phyloP scores from a whole-genome alignment of 495 filamentous ascomycete species.

The Neurospora sp. region DNA sequence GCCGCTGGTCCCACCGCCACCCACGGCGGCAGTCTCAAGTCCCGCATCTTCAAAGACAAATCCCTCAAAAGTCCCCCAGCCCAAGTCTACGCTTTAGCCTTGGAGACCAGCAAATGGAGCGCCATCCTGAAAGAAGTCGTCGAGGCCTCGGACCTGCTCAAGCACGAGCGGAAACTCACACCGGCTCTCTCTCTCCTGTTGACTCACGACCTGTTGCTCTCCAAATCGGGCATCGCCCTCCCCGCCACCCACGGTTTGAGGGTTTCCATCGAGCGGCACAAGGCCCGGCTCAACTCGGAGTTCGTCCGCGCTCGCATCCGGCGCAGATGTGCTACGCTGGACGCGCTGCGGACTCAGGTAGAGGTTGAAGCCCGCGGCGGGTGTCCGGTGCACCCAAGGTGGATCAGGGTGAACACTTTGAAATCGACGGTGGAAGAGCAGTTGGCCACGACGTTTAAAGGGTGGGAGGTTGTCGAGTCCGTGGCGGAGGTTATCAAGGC shows the following conservation, averaged over 20 bases:
- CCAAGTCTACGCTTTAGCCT: constrained; percentile 75
- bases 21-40: constrained; percentile 67
- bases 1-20: constrained; percentile 33
- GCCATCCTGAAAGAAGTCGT: constrained; percentile 74
- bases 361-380: constrained; percentile 27
- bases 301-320: constrained; percentile 68
- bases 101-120: constrained; percentile 87
- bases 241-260: constrained; percentile 67
- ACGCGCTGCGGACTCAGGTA: constrained; percentile 50
- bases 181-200: constrained; percentile 73
- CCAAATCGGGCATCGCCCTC: constrained; percentile 69
- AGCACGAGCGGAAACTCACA: constrained; percentile 74
- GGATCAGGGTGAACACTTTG: constrained; percentile 80
- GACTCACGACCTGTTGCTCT: constrained; percentile 74
- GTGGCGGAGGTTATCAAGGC: constrained; percentile 33
- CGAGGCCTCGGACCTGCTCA: constrained; percentile 59
- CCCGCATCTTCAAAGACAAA: constrained; percentile 62
- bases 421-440: constrained; percentile 59
- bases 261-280: constrained; percentile 65
- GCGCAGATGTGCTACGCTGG: constrained; percentile 53
- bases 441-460: constrained; percentile 55
- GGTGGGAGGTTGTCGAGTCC: constrained; percentile 39
- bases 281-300: constrained; percentile 68
- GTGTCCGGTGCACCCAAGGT: constrained; percentile 52
- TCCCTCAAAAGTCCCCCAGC: constrained; percentile 72